Evolutionary conservation across 1,284 basidiomycete genomes (phyloP).

Genomic region (Grifola frondosa): DNA sequence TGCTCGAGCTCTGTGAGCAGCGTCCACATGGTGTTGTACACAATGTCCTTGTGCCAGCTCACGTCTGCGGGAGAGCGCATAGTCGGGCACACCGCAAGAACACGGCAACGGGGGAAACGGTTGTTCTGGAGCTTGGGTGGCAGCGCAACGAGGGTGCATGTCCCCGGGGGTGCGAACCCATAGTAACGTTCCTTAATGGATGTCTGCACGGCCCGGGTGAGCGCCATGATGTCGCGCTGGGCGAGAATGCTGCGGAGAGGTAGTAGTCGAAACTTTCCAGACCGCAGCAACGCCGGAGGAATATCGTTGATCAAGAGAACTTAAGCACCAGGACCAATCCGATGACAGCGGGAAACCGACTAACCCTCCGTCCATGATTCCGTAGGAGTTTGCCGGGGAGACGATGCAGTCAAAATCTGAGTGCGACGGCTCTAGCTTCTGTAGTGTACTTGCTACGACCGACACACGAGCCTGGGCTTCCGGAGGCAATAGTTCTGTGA

Average conservation of each 20-base stretch:
- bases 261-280: slow-evolving; percentile 21
- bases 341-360: too few relatives aligned
- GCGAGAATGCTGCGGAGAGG: slow-evolving; percentile 20
- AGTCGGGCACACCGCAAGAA: slow-evolving; percentile 25
- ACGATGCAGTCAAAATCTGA: slow-evolving; percentile 22
- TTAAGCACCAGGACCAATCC: too few relatives aligned
- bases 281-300: too few relatives aligned
- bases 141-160: slow-evolving; percentile 25
- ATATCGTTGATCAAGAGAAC: too few relatives aligned
- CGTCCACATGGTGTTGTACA: slow-evolving; percentile 30
- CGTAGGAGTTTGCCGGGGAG: slow-evolving; percentile 21
- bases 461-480: slow-evolving; percentile 7
- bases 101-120: slow-evolving; percentile 16
- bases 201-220: slow-evolving; percentile 23
- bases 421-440: slow-evolving; percentile 7
- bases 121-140: slow-evolving; percentile 13
- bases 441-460: slow-evolving; percentile 6
- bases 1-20: slow-evolving; percentile 23
- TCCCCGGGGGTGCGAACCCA: slow-evolving; percentile 24
- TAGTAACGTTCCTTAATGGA: slow-evolving; percentile 17
- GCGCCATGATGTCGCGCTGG: slow-evolving; percentile 19
- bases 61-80: slow-evolving; percentile 25
- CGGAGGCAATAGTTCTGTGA: slow-evolving; percentile 2
- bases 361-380: slow-evolving; percentile 21
- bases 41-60: slow-evolving; percentile 27